A percentile compares a stretch with the other conserved stretches of the same genome.
phyloP scores from a whole-genome alignment of 2,329 filamentous ascomycete genomes.

The Fusarium sp. region DNA sequence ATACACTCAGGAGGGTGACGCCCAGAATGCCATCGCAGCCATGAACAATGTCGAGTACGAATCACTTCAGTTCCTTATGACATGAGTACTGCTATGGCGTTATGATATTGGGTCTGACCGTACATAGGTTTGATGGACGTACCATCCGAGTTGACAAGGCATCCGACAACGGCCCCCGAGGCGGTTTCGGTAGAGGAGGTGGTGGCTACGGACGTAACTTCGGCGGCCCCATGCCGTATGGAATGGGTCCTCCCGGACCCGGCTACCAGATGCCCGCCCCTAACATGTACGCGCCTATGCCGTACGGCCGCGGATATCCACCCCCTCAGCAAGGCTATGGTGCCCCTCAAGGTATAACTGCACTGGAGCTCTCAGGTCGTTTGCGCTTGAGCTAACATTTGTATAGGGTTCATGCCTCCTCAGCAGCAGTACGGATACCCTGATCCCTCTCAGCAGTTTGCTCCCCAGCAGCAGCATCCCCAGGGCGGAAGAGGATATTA shows the following conservation, averaged over 20 bases:
- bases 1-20: slow-evolving; percentile 81
- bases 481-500: slow-evolving; percentile 57
- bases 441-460: slow-evolving; percentile 58
- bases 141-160: slow-evolving; percentile 94
- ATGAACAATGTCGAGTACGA: slow-evolving; percentile 94
- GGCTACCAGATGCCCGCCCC: slow-evolving; percentile 51
- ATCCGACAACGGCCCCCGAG: slow-evolving; percentile 78
- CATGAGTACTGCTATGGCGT: slow-evolving; percentile 25
- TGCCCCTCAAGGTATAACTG: slow-evolving; percentile 55
- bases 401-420: slow-evolving; percentile 53
- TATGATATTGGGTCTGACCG: slow-evolving; percentile 25
- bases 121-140: slow-evolving; percentile 38
- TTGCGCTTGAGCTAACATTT: slow-evolving; percentile 9
- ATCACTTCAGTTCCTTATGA: slow-evolving; percentile 35
- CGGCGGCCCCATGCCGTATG: slow-evolving; percentile 55
- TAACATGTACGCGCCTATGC: slow-evolving; percentile 54
- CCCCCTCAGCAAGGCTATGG: slow-evolving; percentile 52
- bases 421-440: slow-evolving; percentile 59
- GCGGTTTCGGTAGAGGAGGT: slow-evolving; percentile 56
- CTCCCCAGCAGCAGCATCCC: slow-evolving; percentile 53
- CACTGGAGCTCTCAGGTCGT: neutral
- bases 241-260: slow-evolving; percentile 53
- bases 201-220: slow-evolving; percentile 57
- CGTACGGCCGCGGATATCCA: slow-evolving; percentile 56
- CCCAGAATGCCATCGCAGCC: slow-evolving; percentile 77